Conservation (phyloP, 2,329 filamentous ascomycete genomes). For the Eurotiales sp. region DNA sequence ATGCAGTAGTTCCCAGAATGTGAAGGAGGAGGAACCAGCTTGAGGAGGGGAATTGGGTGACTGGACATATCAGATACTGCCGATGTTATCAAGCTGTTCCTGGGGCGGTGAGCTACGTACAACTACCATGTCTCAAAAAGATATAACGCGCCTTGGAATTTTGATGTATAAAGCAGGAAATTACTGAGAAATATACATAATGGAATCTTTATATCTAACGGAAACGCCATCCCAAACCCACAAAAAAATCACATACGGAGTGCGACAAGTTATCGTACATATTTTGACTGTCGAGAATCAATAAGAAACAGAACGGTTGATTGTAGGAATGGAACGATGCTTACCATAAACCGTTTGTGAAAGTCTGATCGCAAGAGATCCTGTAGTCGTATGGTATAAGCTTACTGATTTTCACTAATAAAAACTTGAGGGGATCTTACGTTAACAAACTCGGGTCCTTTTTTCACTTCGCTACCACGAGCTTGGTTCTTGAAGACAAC, state of each 20-base stretch:
- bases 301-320: constrained; percentile 13
- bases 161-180: not conserved
- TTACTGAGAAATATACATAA: not conserved
- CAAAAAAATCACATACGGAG: not conserved
- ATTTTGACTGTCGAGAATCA: constrained; percentile 39
- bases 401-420: constrained; percentile 6
- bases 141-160: not conserved
- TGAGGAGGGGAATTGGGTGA: not conserved
- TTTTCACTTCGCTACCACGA: constrained; percentile 85
- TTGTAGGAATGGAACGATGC: constrained; percentile 10
- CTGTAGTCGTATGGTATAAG: constrained; percentile 36
- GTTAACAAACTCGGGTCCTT: constrained; percentile 96
- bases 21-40: not conserved
- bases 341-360: constrained; percentile 91
- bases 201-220: not conserved
- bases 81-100: not conserved
- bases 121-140: not conserved
- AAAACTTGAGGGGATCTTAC: constrained; percentile 49
- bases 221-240: constrained; percentile 4
- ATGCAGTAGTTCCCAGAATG: not conserved
- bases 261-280: constrained; percentile 38
- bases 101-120: constrained; percentile 4
- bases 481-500: constrained; percentile 99
- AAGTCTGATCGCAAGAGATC: constrained; percentile 92
- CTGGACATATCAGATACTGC: constrained; percentile 5